A percentile compares a stretch with the other conserved stretches of the same genome.
These are phyloP conservation scores for Phoma herbarum DNA, from an alignment of 2,329 filamentous ascomycete genomes.

Conservation along the genomic window DNA sequence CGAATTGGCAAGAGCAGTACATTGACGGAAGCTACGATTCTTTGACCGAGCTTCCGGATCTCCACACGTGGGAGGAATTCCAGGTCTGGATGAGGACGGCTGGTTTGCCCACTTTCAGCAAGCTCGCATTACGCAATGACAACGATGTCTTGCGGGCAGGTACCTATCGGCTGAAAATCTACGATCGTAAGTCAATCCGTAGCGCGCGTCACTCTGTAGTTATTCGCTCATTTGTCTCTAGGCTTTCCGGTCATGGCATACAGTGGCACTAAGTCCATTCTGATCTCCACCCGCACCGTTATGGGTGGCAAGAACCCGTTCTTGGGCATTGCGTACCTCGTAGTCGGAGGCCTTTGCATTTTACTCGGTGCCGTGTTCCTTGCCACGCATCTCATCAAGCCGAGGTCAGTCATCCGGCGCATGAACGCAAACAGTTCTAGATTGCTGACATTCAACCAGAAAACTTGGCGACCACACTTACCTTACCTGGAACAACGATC, in stretches of 20 bases:
- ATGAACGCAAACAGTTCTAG: not conserved
- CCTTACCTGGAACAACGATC: constrained; percentile 89
- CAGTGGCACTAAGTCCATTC: constrained; percentile 86
- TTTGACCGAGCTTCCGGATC: constrained; percentile 70
- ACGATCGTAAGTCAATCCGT: constrained; percentile 71
- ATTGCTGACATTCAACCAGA: constrained; percentile 57
- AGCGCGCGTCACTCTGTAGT: constrained; percentile 2
- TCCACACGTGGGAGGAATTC: constrained; percentile 82
- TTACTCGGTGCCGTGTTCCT: constrained; percentile 88
- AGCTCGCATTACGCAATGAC: constrained; percentile 87
- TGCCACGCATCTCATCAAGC: constrained; percentile 87
- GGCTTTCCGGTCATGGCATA: constrained; percentile 83
- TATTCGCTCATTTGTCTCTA: constrained; percentile 53
- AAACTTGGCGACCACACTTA: constrained; percentile 99
- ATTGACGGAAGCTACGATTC: constrained; percentile 71
- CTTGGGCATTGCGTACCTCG: constrained; percentile 93
- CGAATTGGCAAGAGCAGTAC: constrained; percentile 81
- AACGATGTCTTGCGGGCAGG: constrained; percentile 71
- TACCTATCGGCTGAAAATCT: constrained; percentile 78
- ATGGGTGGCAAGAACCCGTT: constrained; percentile 97
- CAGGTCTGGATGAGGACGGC: constrained; percentile 99
- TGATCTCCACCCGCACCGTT: constrained; percentile 88
- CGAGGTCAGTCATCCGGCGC: constrained; percentile 69
- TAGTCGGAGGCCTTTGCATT: constrained; percentile 92
- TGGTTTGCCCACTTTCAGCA: constrained; percentile 92